phyloP scores from a whole-genome alignment of 192 early-diverging fungal genomes.

The Coemansia sp. region DNA sequence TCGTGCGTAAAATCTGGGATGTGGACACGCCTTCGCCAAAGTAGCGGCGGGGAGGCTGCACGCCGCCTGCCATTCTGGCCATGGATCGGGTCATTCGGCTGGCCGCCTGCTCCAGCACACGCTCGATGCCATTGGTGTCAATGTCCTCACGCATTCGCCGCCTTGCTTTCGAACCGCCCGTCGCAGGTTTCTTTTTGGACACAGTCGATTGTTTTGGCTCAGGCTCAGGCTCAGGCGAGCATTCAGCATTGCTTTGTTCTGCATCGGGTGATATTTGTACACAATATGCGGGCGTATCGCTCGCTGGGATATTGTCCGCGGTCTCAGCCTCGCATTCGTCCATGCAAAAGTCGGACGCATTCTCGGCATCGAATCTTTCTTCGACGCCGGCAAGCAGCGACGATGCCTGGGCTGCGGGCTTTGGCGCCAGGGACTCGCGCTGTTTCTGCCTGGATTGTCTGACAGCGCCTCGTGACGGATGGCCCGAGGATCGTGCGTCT shows the following conservation, averaged over 20 bases:
- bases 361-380: no score
- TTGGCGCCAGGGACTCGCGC: no score
- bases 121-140: conserved; percentile 11
- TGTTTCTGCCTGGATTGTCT: no score
- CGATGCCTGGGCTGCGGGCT: no score
- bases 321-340: no score
- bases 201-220: neutral
- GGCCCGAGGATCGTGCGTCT: no score
- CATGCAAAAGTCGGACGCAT: no score
- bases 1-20: conserved; percentile 36
- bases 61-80: conserved; percentile 34
- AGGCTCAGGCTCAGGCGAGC: neutral
- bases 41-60: conserved; percentile 28
- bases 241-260: no score
- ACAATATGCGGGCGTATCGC: no score
- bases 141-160: conserved; percentile 12
- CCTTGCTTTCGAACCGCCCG: neutral
- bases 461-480: no score
- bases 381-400: no score
- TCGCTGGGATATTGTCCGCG: no score
- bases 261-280: neutral
- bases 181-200: conserved; percentile 10
- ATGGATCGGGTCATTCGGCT: conserved; percentile 45
- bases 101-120: conserved; percentile 20
- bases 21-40: conserved; percentile 47